Base-by-base conservation (phyloP, 2,329 filamentous ascomycete genomes). In the Cladophialophora bantiana region DNA sequence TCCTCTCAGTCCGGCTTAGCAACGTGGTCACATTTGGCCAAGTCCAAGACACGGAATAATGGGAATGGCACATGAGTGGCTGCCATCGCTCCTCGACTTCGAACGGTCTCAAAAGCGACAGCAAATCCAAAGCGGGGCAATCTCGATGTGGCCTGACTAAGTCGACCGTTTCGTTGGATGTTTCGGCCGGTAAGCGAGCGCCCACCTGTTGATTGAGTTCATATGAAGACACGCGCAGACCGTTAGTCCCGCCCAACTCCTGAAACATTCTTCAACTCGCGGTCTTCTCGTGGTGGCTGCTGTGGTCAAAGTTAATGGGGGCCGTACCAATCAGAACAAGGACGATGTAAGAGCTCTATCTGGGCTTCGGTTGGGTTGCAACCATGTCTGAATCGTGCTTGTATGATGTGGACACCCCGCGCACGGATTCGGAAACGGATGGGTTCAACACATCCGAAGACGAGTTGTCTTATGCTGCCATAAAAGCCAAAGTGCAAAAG, bases 381-480 rank as follows among this genome's bases (percentile, higher is more conserved):
- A 31, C 6, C 6, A 59, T 59, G 57, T 20, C 57, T 7, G 40
- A 20, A 26, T 59, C 32, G 26, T 50, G 42, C 15, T 20, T 48
- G 26, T 15, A 50, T 35, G 42, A 26, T 20, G 10, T 31, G 18
- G 57, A 59, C 31, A 48, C 57, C 5, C 42, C 57, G 26, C n/a
- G 15, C 4, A 59, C 40, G 15, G 32, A 20, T 26, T 59, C 32
- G n/a, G 42, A 42, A n/a, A 48, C 18, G 15, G 42, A 59, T 20
- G 42, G 31, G 31, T 36, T 59, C 42, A 31, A 59, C 34, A 48
- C 57, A 13, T 38, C 42, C 7, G 57, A 59, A 35, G 42, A 59
- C 35, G 57, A 59, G 34, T 7, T 34, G 32, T 4, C 34, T 3
- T 59, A n/a, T 45, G 18, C 31, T 48, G 12, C 42, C n/a, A n/a